Evolutionary conservation across 2,329 filamentous ascomycete genomes (phyloP).

Genomic region (Podosphaera aphanis): DNA sequence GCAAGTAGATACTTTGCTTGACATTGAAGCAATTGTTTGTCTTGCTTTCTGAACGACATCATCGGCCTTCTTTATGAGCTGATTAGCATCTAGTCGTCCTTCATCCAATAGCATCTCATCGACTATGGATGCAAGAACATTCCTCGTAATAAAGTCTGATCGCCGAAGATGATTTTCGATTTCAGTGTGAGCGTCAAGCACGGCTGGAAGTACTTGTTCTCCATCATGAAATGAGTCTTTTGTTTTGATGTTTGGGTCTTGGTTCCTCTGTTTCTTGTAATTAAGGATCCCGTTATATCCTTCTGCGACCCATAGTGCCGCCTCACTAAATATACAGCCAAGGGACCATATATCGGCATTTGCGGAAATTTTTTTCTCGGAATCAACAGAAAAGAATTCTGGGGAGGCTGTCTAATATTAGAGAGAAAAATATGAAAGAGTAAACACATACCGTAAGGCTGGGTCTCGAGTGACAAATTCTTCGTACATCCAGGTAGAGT

Average conservation of each 20-base stretch:
- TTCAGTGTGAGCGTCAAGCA: constrained; percentile 10
- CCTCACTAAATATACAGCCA: constrained; percentile 16
- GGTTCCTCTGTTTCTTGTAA: constrained; percentile 8
- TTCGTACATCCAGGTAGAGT: neutral
- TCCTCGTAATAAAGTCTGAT: constrained; percentile 12
- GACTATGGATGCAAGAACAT: constrained; percentile 10
- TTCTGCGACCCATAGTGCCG: constrained; percentile 11
- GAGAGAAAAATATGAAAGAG: neutral
- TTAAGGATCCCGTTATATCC: constrained; percentile 10
- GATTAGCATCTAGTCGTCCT: constrained; percentile 8
- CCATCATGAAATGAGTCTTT: constrained; percentile 16
- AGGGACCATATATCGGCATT: constrained; percentile 17
- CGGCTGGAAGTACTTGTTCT: constrained; percentile 8
- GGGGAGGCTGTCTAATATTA: constrained; percentile 13
- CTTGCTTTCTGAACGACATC: constrained; percentile 6
- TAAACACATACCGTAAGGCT: neutral
- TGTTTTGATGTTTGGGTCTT: constrained; percentile 5
- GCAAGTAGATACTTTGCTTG: constrained; percentile 3
- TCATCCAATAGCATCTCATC: constrained; percentile 12
- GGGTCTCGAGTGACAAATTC: neutral
- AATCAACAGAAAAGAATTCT: constrained; percentile 8
- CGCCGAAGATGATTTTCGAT: constrained; percentile 8
- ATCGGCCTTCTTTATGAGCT: constrained; percentile 7
- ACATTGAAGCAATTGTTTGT: constrained; percentile 2
- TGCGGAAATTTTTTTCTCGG: neutral